Evolutionary conservation across 352 stramenopile genomes (phyloP).

Genomic region (Pythium sp.): DNA sequence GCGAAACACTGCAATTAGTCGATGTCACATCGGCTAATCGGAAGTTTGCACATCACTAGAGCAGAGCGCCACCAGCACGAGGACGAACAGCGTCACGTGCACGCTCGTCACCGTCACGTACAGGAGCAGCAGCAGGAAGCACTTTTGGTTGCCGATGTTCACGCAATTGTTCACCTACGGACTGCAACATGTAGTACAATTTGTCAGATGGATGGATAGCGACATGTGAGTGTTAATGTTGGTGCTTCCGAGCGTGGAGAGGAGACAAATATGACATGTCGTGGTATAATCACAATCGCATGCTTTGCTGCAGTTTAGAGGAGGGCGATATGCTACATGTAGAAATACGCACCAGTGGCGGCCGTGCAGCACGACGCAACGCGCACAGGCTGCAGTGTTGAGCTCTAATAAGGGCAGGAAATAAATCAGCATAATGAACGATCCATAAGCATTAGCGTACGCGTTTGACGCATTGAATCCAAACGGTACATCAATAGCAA

Average conservation of each 20-base stretch:
- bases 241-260: background rate
- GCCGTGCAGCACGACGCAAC: slow-evolving; percentile 77
- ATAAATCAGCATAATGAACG: background rate
- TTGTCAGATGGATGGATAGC: background rate
- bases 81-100: slow-evolving; percentile 52
- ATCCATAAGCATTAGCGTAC: background rate
- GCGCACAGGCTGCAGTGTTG: slow-evolving; percentile 73
- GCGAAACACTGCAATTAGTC: too few relatives aligned
- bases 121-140: slow-evolving; percentile 74
- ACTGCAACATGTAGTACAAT: slow-evolving; percentile 23
- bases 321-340: background rate
- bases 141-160: slow-evolving; percentile 77
- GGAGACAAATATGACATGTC: background rate
- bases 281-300: background rate
- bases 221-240: background rate
- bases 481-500: too few relatives aligned
- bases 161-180: slow-evolving; percentile 89
- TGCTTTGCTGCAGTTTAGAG: background rate
- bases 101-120: slow-evolving; percentile 66
- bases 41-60: background rate
- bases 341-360: slow-evolving; percentile 68
- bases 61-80: slow-evolving; percentile 49
- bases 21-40: too few relatives aligned
- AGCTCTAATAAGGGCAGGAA: slow-evolving; percentile 42
- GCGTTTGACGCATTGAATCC: background rate